Percentiles rank a stretch among this genome's conserved stretches.
Evolutionary conservation across 305 asterid species (phyloP).

Genomic region (Lippia alba): DNA sequence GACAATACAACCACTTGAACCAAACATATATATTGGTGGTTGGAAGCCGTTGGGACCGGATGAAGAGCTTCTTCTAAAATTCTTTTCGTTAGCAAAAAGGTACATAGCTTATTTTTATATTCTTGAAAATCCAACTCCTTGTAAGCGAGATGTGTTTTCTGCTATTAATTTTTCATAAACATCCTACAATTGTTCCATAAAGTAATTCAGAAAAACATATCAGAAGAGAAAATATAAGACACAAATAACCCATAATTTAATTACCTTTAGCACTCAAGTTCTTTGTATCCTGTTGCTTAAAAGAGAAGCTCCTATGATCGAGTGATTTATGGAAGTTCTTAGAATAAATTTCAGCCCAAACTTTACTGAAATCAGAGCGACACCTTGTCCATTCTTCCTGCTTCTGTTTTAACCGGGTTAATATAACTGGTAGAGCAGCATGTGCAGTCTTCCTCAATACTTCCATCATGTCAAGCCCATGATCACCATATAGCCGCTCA

Average conservation of each 20-base stretch:
- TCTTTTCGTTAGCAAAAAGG: no score
- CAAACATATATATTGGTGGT: not conserved
- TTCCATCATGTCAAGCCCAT: slow-evolving; percentile 95
- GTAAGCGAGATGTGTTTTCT: no score
- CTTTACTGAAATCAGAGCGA: slow-evolving; percentile 86
- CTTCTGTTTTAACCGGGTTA: slow-evolving; percentile 93
- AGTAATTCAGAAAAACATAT: not conserved
- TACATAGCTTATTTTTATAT: no score
- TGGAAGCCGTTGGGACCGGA: no score
- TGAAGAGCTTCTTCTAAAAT: no score
- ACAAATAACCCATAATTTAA: slow-evolving; percentile 27
- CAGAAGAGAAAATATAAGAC: no score
- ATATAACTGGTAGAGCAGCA: slow-evolving; percentile 83
- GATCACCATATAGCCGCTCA: slow-evolving; percentile 94
- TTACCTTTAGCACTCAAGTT: slow-evolving; percentile 95
- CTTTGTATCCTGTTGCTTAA: slow-evolving; percentile 95
- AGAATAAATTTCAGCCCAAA: slow-evolving; percentile 92
- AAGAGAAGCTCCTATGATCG: slow-evolving; percentile 95
- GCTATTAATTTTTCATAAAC: not conserved
- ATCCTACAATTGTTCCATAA: slow-evolving; percentile 6
- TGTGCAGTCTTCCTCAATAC: slow-evolving; percentile 79
- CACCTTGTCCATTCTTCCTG: slow-evolving; percentile 97
- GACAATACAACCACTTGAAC: not conserved
- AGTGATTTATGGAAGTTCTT: slow-evolving; percentile 96
- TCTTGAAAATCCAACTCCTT: no score